phyloP scores from a whole-genome alignment of 768 basidiomycete genomes.

The Dioszegia aurantiaca region DNA sequence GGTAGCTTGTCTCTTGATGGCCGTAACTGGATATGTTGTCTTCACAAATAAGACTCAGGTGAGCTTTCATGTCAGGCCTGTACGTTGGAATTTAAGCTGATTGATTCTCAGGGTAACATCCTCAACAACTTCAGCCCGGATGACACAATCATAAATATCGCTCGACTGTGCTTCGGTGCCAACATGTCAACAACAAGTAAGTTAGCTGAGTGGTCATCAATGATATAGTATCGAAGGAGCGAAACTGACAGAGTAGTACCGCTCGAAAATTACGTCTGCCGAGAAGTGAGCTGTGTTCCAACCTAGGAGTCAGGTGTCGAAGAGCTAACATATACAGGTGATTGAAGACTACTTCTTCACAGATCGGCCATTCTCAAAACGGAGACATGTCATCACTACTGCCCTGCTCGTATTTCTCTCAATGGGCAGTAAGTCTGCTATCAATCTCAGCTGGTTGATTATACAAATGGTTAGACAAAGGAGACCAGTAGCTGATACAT shows the following conservation, averaged over 20 bases:
- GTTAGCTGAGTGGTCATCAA: constrained; percentile 1
- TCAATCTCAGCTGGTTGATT: too few species aligned
- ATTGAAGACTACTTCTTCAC: constrained; percentile 95
- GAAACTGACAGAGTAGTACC: constrained; percentile 57
- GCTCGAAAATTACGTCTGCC: constrained; percentile 91
- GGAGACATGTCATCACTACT: constrained; percentile 87
- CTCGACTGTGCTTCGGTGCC: constrained; percentile 86
- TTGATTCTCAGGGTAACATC: constrained; percentile 82
- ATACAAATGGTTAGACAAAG: too few species aligned
- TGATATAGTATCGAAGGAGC: not conserved
- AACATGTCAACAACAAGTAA: constrained; percentile 92
- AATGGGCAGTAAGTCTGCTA: constrained; percentile 67
- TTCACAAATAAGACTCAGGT: constrained; percentile 72
- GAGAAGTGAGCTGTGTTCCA: constrained; percentile 58
- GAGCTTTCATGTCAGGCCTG: constrained; percentile 2
- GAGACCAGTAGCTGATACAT: constrained; percentile 7
- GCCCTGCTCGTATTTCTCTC: constrained; percentile 74
- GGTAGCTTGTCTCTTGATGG: constrained; percentile 77
- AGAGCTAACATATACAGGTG: constrained; percentile 54
- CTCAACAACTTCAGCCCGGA: constrained; percentile 86
- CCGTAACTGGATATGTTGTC: constrained; percentile 77
- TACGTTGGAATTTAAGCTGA: constrained; percentile 4
- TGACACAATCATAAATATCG: constrained; percentile 89
- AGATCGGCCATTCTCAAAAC: constrained; percentile 73
- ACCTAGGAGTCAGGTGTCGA: too few species aligned